These are phyloP conservation scores for Lactarius sp. DNA, from an alignment of 768 basidiomycete species.

Conservation along the genomic window DNA sequence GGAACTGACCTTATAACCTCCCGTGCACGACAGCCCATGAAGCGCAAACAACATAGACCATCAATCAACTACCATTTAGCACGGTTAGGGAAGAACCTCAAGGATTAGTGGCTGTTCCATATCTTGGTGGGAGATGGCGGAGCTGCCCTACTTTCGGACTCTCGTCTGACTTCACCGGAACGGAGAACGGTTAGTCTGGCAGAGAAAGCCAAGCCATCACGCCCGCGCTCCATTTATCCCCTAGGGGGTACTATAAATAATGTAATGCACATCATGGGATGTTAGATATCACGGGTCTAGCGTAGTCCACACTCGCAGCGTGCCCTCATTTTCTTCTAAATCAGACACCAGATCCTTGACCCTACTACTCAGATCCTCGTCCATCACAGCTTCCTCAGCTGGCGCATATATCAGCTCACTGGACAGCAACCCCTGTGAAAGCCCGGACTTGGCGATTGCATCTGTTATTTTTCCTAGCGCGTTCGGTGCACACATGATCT, in stretches of 20 bases:
- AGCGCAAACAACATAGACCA: constrained; percentile 61
- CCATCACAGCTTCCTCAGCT: constrained; percentile 27
- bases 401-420: constrained; percentile 23
- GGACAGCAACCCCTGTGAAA: constrained; percentile 19
- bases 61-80: constrained; percentile 90
- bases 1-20: constrained; percentile 11
- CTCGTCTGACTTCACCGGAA: not conserved
- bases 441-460: constrained; percentile 9
- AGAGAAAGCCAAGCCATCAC: not conserved
- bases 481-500: constrained; percentile 24
- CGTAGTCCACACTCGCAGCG: constrained; percentile 26
- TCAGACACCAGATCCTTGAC: constrained; percentile 18
- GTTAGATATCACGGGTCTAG: constrained; percentile 13
- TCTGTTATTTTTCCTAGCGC: constrained; percentile 18
- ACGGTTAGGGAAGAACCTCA: constrained; percentile 67
- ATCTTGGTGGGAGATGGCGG: not conserved
- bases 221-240: not conserved
- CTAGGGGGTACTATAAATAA: not conserved
- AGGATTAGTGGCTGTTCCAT: constrained; percentile 30
- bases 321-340: constrained; percentile 24
- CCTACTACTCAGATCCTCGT: constrained; percentile 19
- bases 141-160: not conserved
- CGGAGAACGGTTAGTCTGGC: not conserved
- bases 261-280: not conserved
- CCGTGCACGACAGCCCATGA: constrained; percentile 48